phyloP scores from a whole-genome alignment of 495 filamentous ascomycete genomes.

The Penicillium soppii region DNA sequence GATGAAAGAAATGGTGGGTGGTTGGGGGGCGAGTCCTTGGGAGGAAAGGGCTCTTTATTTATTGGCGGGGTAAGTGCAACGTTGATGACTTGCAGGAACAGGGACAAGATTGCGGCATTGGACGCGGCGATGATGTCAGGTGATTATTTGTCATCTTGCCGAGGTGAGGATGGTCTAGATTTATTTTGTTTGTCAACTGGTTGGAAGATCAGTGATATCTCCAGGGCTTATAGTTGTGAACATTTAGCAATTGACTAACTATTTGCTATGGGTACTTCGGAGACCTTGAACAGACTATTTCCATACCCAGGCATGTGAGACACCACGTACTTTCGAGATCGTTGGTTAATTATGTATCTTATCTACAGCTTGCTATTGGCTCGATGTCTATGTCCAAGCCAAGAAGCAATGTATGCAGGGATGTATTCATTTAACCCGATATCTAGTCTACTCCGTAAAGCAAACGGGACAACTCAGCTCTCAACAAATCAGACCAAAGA shows the following conservation, averaged over 20 bases:
- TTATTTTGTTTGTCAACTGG: no score
- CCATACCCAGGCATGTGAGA: no score
- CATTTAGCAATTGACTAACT: no score
- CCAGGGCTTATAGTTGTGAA: no score
- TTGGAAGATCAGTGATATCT: no score
- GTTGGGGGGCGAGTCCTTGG: conserved; percentile 16
- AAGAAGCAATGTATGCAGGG: neutral
- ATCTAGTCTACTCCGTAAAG: neutral
- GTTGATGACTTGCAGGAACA: no score
- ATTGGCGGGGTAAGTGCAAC: conserved; percentile 4
- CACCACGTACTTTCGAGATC: no score
- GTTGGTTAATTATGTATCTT: no score
- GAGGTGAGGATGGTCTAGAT: no score
- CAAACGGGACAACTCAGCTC: no score
- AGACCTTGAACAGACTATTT: no score
- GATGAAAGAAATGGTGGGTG: conserved; percentile 70
- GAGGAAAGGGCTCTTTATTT: conserved; percentile 13
- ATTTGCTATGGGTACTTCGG: neutral
- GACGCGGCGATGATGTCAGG: conserved; percentile 27
- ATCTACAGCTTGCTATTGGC: no score
- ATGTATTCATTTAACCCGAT: conserved; percentile 1
- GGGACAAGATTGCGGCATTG: conserved; percentile 18
- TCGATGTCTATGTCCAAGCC: neutral
- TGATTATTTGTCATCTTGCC: conserved; percentile 26
- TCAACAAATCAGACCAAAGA: neutral